Conservation (phyloP, 768 basidiomycete species). For the Phanerochaete carnosa region DNA sequence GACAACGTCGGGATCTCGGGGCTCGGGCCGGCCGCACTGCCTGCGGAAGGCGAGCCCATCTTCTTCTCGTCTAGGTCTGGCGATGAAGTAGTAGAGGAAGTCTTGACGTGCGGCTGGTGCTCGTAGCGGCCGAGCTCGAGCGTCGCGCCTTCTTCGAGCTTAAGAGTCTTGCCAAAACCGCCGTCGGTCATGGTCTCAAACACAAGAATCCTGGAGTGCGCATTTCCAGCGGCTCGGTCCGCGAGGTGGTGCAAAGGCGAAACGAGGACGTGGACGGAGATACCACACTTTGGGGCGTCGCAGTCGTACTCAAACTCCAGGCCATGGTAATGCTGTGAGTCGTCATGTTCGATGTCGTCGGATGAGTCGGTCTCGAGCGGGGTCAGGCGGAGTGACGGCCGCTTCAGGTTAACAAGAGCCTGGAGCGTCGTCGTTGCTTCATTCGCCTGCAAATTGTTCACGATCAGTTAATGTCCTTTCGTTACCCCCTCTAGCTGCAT, state of each 20-base stretch:
- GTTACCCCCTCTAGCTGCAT: too few relatives aligned
- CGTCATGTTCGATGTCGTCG: slow-evolving; percentile 41
- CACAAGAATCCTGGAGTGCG: slow-evolving; percentile 47
- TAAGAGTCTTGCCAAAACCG: slow-evolving; percentile 76
- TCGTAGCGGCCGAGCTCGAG: slow-evolving; percentile 82
- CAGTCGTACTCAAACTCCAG: slow-evolving; percentile 93
- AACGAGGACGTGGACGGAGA: slow-evolving; percentile 74
- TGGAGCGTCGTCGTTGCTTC: slow-evolving; percentile 92
- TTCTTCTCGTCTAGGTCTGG: slow-evolving; percentile 13
- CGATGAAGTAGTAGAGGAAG: slow-evolving; percentile 8
- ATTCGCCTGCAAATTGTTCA: slow-evolving; percentile 43
- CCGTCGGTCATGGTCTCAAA: slow-evolving; percentile 71
- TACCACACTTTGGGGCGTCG: slow-evolving; percentile 79
- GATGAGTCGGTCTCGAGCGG: slow-evolving; percentile 47
- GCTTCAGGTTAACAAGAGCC: slow-evolving; percentile 91
- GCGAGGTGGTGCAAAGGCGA: slow-evolving; percentile 60
- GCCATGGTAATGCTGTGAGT: slow-evolving; percentile 63
- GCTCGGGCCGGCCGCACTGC: neutral
- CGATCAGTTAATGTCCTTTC: neutral
- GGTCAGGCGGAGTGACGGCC: slow-evolving; percentile 79
- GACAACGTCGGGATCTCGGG: slow-evolving; percentile 14
- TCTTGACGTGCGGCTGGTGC: slow-evolving; percentile 21
- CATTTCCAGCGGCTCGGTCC: slow-evolving; percentile 23
- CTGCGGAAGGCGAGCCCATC: slow-evolving; percentile 12
- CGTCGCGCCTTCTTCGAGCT: slow-evolving; percentile 72